Percentiles rank a stretch among this genome's conserved stretches.
These are phyloP conservation scores for Anisodus tanguticus DNA, from an alignment of 257 asterid genomes.

Conservation along the genomic window DNA sequence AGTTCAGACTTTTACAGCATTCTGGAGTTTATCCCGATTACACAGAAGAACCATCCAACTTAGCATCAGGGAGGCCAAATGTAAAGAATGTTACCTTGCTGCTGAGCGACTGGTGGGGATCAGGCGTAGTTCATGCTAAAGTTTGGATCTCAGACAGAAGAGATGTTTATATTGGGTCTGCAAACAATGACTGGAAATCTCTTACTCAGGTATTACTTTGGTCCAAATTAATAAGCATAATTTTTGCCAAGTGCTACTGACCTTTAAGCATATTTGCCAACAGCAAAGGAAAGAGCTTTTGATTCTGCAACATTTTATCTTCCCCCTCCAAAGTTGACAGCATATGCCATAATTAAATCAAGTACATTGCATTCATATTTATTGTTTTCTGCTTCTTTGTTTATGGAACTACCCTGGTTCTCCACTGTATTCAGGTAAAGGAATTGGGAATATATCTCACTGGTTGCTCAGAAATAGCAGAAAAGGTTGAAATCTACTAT, in stretches of 20 bases:
- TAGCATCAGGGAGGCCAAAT: conserved; percentile 75
- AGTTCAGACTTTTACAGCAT: conserved; percentile 78
- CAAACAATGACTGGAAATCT: conserved; percentile 96
- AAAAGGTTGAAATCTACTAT: conserved; percentile 58
- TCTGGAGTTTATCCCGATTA: conserved; percentile 88
- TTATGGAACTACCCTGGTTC: conserved; percentile 26
- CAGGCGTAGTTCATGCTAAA: conserved; percentile 87
- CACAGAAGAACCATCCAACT: conserved; percentile 67
- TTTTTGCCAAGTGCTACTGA: background rate
- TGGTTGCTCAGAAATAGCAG: conserved; percentile 66
- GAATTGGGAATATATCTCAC: conserved; percentile 81
- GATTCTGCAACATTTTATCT: background rate
- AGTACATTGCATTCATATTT: background rate
- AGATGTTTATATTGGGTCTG: conserved; percentile 83
- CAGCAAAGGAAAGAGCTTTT: conserved; percentile 11
- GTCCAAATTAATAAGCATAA: background rate
- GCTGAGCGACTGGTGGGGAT: conserved; percentile 81
- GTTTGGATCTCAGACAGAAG: conserved; percentile 82
- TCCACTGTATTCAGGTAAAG: conserved; percentile 60
- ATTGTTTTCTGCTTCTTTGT: conserved; percentile 19
- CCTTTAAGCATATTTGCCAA: background rate
- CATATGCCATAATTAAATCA: background rate
- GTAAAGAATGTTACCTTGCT: conserved; percentile 75
- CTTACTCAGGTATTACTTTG: conserved; percentile 66
- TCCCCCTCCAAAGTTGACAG: background rate